Evolutionary conservation across 2,329 filamentous ascomycete genomes (phyloP).

Genomic region (Hirsutella thompsonii): DNA sequence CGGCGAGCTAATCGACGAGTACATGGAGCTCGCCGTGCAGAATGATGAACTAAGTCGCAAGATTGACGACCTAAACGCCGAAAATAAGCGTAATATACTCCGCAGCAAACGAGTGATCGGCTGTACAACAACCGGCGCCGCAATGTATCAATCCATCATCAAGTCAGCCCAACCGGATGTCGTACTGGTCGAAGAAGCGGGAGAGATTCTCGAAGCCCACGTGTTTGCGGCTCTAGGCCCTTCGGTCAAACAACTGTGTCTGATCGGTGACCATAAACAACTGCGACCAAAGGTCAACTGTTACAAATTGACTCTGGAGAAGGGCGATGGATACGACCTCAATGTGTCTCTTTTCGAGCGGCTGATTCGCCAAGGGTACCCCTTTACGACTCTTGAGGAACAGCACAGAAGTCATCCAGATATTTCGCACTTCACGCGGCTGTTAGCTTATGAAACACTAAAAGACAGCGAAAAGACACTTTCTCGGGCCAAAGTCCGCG

Average conservation of each 20-base stretch:
- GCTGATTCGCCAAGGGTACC: conserved; percentile 26
- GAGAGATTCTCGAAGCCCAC: conserved; percentile 54
- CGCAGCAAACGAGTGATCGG: no score
- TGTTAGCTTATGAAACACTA: conserved; percentile 49
- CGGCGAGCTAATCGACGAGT: no score
- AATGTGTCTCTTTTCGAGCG: conserved; percentile 52
- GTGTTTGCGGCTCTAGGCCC: conserved; percentile 46
- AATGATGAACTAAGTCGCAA: no score
- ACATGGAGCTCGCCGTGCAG: no score
- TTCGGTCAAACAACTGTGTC: conserved; percentile 45
- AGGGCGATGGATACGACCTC: conserved; percentile 37
- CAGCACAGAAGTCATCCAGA: conserved; percentile 55
- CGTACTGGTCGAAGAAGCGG: conserved; percentile 55
- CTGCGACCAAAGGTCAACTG: conserved; percentile 45
- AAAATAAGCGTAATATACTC: no score
- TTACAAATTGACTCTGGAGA: conserved; percentile 38
- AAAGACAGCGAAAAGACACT: conserved; percentile 38
- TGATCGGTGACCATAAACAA: conserved; percentile 52
- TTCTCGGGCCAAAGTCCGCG: conserved; percentile 33
- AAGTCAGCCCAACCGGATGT: conserved; percentile 38
- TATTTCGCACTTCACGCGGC: conserved; percentile 44
- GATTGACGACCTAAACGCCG: no score
- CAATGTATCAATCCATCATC: conserved; percentile 34
- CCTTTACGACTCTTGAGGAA: conserved; percentile 31
- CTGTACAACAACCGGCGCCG: conserved; percentile 48